Evolutionary conservation across 768 basidiomycete species (phyloP).

Genomic region (Auriculariales sp.): DNA sequence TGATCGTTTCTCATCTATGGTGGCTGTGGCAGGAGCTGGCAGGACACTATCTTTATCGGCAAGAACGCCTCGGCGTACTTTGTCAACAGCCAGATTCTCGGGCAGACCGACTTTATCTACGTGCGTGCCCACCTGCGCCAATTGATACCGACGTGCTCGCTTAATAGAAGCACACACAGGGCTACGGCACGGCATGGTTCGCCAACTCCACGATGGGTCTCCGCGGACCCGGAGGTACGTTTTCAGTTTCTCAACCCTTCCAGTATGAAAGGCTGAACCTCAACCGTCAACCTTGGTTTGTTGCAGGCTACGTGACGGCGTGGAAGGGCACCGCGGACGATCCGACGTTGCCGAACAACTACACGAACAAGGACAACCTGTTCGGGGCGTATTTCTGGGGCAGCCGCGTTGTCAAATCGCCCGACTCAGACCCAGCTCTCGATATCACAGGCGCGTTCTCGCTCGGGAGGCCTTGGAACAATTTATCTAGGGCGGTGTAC

Average conservation of each 20-base stretch:
- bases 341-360: neutral
- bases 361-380: neutral
- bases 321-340: neutral
- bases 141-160: neutral
- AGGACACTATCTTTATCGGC: neutral
- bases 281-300: no score
- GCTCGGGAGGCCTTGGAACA: neutral
- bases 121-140: neutral
- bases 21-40: neutral
- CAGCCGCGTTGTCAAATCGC: neutral
- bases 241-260: no score
- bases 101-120: neutral
- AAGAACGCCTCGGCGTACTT: neutral
- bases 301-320: neutral
- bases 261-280: no score
- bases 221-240: neutral
- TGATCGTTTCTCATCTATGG: neutral
- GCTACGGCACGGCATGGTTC: neutral
- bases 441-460: neutral
- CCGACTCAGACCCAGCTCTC: neutral
- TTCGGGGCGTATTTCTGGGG: neutral
- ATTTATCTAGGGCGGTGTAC: neutral
- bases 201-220: neutral
- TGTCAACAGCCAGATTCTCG: neutral
- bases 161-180: neutral